Evolutionary conservation across 2,329 filamentous ascomycete genomes (phyloP).

Genomic region (Alternaria consortialis): DNA sequence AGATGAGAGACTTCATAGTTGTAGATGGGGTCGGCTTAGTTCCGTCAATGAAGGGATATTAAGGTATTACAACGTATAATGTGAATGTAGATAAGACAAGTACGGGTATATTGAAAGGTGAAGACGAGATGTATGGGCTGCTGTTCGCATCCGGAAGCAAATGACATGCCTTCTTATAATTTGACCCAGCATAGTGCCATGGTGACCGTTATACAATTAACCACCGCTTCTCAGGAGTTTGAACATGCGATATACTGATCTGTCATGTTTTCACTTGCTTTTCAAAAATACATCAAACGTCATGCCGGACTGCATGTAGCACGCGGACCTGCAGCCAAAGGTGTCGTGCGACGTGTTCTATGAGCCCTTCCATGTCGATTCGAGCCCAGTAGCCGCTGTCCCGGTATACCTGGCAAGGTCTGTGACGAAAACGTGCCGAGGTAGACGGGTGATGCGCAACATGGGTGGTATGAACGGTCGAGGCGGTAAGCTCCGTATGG

Average conservation of each 20-base stretch:
- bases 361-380: constrained; percentile 13
- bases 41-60: not conserved
- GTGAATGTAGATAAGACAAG: not conserved
- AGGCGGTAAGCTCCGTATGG: not conserved
- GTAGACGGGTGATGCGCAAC: constrained; percentile 1
- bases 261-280: constrained; percentile 25
- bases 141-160: not conserved
- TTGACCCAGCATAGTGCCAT: not conserved
- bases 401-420: not conserved
- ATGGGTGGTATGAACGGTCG: constrained; percentile 1
- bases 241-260: not conserved
- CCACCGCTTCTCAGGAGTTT: not conserved
- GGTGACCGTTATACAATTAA: not conserved
- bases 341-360: constrained; percentile 6
- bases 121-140: not conserved
- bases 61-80: not conserved
- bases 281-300: constrained; percentile 19
- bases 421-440: constrained; percentile 5
- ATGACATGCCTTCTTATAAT: constrained; percentile 3
- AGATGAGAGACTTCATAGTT: constrained; percentile 28
- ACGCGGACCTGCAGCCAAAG: constrained; percentile 7
- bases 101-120: not conserved
- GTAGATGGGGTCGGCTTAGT: not conserved
- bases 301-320: constrained; percentile 25
- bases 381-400: constrained; percentile 16